phyloP scores from a whole-genome alignment of 2,329 filamentous ascomycete genomes.

The Lachnellula cervina region DNA sequence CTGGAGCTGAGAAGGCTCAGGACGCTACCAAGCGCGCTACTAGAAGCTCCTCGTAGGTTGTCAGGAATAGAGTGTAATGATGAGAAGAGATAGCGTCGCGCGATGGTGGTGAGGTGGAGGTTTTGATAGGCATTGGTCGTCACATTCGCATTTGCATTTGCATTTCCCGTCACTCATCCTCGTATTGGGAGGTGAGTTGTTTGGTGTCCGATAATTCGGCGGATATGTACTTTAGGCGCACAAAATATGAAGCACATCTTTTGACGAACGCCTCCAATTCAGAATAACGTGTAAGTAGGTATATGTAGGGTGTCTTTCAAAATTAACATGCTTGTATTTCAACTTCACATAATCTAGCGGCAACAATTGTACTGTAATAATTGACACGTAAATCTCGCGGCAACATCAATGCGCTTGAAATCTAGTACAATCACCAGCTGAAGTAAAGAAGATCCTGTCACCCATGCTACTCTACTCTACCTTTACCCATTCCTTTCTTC shows the following conservation, averaged over 20 bases:
- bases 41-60: slow-evolving; percentile 26
- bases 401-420: too few relatives aligned
- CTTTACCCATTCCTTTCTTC: too few relatives aligned
- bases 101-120: slow-evolving; percentile 3
- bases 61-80: not conserved
- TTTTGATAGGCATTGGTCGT: slow-evolving; percentile 13
- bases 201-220: slow-evolving; percentile 7
- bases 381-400: too few relatives aligned
- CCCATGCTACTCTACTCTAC: too few relatives aligned
- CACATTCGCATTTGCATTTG: slow-evolving; percentile 11
- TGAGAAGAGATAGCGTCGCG: not conserved
- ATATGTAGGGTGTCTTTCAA: too few relatives aligned
- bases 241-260: slow-evolving; percentile 15
- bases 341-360: too few relatives aligned
- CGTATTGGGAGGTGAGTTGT: slow-evolving; percentile 6
- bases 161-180: slow-evolving; percentile 11
- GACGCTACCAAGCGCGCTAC: slow-evolving; percentile 30
- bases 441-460: too few relatives aligned
- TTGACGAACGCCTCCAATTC: too few relatives aligned
- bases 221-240: slow-evolving; percentile 27
- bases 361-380: too few relatives aligned
- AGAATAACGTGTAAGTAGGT: too few relatives aligned
- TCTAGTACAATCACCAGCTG: too few relatives aligned
- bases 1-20: slow-evolving; percentile 63
- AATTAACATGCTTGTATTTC: too few relatives aligned